phyloP scores from a whole-genome alignment of 176 grass and related monocot genomes.

The Phragmites australis region DNA sequence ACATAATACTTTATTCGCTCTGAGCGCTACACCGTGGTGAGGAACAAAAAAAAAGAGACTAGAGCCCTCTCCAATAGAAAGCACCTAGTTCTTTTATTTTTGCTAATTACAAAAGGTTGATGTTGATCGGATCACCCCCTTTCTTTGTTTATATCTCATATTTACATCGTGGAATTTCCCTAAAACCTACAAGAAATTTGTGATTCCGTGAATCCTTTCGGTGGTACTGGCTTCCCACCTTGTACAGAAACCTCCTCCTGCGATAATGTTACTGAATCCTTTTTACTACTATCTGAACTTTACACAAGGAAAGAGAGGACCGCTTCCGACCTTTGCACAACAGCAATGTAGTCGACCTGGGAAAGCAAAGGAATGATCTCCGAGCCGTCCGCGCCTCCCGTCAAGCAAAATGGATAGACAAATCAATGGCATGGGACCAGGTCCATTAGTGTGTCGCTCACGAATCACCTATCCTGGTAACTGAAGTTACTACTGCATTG shows the following conservation, averaged over 20 bases:
- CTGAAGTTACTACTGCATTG: slow-evolving; percentile 64
- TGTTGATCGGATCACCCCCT: slow-evolving; percentile 1
- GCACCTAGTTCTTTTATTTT: slow-evolving; percentile 41
- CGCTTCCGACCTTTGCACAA: slow-evolving; percentile 4
- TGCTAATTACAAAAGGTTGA: slow-evolving; percentile 38
- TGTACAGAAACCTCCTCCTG: slow-evolving; percentile 39
- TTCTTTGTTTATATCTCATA: slow-evolving; percentile 63
- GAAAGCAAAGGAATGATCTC: slow-evolving; percentile 38
- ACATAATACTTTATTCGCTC: slow-evolving; percentile 11
- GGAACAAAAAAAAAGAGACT: not conserved
- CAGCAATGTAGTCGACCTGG: slow-evolving; percentile 14
- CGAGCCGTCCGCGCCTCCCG: not conserved
- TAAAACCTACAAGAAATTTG: slow-evolving; percentile 67
- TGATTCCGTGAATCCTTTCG: slow-evolving; percentile 42
- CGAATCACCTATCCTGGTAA: slow-evolving; percentile 43
- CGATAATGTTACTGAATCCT: slow-evolving; percentile 45
- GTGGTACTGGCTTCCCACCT: slow-evolving; percentile 78
- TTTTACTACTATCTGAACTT: slow-evolving; percentile 28
- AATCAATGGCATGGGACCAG: not conserved
- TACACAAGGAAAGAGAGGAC: slow-evolving; percentile 17
- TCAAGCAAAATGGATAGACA: slow-evolving; percentile 41
- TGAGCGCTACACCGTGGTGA: not conserved
- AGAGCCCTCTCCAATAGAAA: slow-evolving; percentile 39
- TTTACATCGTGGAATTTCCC: slow-evolving; percentile 59
- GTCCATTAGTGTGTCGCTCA: slow-evolving; percentile 1